Evolutionary conservation across 352 stramenopile genomes (phyloP).

Genomic region (Globisporangium lucens): DNA sequence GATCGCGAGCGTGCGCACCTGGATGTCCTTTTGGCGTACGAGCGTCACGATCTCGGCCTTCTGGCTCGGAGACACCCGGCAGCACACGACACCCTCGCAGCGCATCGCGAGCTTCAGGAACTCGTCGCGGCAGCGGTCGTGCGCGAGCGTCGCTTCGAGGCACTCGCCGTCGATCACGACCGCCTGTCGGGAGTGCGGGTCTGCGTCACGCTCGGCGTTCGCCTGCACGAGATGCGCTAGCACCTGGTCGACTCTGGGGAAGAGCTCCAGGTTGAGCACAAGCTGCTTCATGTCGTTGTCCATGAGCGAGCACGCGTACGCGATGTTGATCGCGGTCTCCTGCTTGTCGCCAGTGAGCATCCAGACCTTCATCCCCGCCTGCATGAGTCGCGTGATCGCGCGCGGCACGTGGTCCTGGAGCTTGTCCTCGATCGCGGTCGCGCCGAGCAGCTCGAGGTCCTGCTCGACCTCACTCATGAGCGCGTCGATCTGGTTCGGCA

Average conservation of each 20-base stretch:
- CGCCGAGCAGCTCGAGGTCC: constrained; percentile 79
- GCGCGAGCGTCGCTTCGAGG: constrained; percentile 51
- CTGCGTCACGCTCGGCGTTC: constrained; percentile 24
- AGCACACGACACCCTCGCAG: constrained; percentile 78
- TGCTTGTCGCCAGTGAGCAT: constrained; percentile 95
- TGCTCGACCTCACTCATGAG: constrained; percentile 79
- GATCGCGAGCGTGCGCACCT: constrained; percentile 78
- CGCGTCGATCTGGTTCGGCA: constrained; percentile 64
- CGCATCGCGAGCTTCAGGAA: constrained; percentile 74
- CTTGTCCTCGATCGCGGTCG: constrained; percentile 94
- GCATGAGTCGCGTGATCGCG: constrained; percentile 84
- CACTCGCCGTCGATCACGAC: constrained; percentile 74
- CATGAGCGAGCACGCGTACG: constrained; percentile 86
- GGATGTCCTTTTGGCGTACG: constrained; percentile 46
- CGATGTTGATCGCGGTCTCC: constrained; percentile 95
- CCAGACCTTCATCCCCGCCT: constrained; percentile 91
- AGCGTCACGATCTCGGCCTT: constrained; percentile 80
- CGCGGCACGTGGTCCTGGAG: constrained; percentile 88
- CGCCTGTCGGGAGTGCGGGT: constrained; percentile 35
- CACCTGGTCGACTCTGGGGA: constrained; percentile 46
- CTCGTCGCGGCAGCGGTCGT: constrained; percentile 47
- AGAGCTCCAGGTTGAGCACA: constrained; percentile 61
- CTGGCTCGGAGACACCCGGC: constrained; percentile 78
- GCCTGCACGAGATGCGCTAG: constrained; percentile 31
- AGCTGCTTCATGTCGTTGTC: constrained; percentile 84